phyloP scores from a whole-genome alignment of 306 rosid species.

The Cicer arietinum region DNA sequence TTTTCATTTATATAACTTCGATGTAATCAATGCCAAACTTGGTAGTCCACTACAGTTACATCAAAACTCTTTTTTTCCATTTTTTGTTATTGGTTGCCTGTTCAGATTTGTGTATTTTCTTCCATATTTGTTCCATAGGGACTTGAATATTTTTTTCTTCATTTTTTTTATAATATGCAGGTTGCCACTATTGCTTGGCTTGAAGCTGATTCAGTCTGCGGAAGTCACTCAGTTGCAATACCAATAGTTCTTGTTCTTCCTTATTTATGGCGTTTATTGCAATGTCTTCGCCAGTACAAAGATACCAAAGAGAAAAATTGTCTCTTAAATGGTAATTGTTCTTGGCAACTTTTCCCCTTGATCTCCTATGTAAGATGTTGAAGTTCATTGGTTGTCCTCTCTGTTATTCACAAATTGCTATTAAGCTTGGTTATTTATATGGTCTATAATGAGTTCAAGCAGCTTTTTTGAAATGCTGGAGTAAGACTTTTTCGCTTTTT shows the following conservation, averaged over 20 bases:
- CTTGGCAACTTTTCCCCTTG: slow-evolving; percentile 20
- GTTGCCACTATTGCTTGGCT: slow-evolving; percentile 99
- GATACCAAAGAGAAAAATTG: slow-evolving; percentile 84
- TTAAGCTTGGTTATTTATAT: slow-evolving; percentile 2
- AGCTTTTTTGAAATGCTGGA: not conserved
- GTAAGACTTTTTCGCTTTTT: slow-evolving; percentile 8
- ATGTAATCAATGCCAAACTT: not conserved
- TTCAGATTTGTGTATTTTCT: not conserved
- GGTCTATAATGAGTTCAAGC: not conserved
- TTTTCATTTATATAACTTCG: not conserved
- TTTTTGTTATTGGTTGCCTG: not conserved
- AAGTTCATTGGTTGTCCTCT: slow-evolving; percentile 25
- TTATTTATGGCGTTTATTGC: slow-evolving; percentile 90
- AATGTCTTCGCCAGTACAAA: slow-evolving; percentile 92
- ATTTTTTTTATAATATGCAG: slow-evolving; percentile 54
- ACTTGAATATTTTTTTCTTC: slow-evolving; percentile 22
- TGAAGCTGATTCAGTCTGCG: slow-evolving; percentile 99
- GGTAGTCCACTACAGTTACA: not conserved
- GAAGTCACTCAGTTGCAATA: slow-evolving; percentile 92
- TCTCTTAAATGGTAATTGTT: slow-evolving; percentile 81
- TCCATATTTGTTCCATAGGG: slow-evolving; percentile 20
- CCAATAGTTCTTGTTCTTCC: slow-evolving; percentile 93
- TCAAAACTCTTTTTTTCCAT: not conserved
- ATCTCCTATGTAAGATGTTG: slow-evolving; percentile 31
- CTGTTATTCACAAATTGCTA: slow-evolving; percentile 8